Conservation (phyloP, 1,139 yeast genomes). For the Diutina scorzettiae region DNA sequence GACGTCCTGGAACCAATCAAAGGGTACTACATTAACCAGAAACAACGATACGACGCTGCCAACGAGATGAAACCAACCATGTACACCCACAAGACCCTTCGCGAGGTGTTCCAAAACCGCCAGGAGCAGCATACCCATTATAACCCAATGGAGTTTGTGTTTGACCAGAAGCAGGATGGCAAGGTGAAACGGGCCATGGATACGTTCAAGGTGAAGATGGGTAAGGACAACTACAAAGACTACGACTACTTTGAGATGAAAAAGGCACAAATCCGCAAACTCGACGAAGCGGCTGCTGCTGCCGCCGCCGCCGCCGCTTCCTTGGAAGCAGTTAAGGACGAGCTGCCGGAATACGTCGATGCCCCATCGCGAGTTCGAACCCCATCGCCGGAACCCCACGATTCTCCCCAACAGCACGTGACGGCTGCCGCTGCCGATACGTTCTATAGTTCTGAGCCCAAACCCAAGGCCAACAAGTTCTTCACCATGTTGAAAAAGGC, state of each 20-base stretch:
- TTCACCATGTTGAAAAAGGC: background rate
- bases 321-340: background rate
- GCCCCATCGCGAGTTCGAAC: background rate
- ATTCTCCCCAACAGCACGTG: no score
- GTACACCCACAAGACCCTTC: constrained; percentile 31
- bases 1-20: constrained; percentile 3
- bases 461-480: background rate
- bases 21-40: constrained; percentile 29
- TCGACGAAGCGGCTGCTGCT: background rate
- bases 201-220: constrained; percentile 19
- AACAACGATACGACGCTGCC: constrained; percentile 24
- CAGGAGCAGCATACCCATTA: constrained; percentile 19
- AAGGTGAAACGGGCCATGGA: constrained; percentile 19
- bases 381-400: background rate
- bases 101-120: constrained; percentile 25
- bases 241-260: constrained; percentile 23
- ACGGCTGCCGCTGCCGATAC: background rate
- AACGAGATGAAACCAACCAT: constrained; percentile 20
- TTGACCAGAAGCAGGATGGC: constrained; percentile 17
- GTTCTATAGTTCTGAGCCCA: constrained; percentile 1
- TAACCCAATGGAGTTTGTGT: constrained; percentile 33
- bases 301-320: background rate
- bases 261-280: background rate
- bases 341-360: background rate
- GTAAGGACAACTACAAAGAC: constrained; percentile 22